A percentile compares a stretch with the other conserved stretches of the same genome.
These are phyloP conservation scores for Aaosphaeria pasadenensis DNA, from an alignment of 2,329 filamentous ascomycete species.

Conservation along the genomic window DNA sequence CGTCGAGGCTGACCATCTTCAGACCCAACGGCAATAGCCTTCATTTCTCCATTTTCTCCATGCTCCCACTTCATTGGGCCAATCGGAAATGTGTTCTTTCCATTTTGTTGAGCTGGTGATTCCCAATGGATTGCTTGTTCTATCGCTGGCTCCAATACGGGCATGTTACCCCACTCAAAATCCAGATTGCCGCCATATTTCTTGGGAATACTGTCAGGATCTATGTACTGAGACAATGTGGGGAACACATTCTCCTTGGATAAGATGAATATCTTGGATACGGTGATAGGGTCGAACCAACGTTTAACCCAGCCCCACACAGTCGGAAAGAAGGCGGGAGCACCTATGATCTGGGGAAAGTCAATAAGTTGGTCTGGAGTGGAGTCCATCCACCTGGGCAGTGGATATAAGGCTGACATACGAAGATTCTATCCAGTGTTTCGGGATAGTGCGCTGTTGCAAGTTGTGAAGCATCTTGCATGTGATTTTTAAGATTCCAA, in stretches of 20 bases:
- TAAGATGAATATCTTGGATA: conserved; percentile 92
- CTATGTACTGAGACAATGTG: conserved; percentile 78
- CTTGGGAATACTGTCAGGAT: conserved; percentile 78
- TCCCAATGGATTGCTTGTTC: conserved; percentile 43
- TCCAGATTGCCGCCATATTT: conserved; percentile 86
- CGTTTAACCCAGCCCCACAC: conserved; percentile 95
- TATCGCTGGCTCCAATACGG: conserved; percentile 62
- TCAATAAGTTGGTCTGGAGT: neutral
- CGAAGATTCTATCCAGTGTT: conserved; percentile 79
- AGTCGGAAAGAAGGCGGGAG: conserved; percentile 85
- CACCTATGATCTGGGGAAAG: conserved; percentile 68
- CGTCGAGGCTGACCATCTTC: conserved; percentile 41
- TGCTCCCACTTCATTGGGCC: conserved; percentile 49
- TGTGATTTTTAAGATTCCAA: conserved; percentile 90
- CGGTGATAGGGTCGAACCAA: conserved; percentile 85
- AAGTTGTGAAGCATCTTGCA: conserved; percentile 86
- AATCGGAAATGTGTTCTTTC: conserved; percentile 42
- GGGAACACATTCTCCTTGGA: conserved; percentile 67
- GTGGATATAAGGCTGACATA: conserved; percentile 30
- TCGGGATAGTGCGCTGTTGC: conserved; percentile 95
- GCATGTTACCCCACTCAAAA: conserved; percentile 74
- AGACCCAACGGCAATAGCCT: conserved; percentile 45
- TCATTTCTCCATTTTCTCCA: conserved; percentile 40
- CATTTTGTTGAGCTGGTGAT: conserved; percentile 25
- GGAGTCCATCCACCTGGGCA: conserved; percentile 1